Percentiles rank a stretch among this genome's conserved stretches.
Evolutionary conservation across 1,284 basidiomycete genomes (phyloP).

Genomic region (Stereum hirsutum): DNA sequence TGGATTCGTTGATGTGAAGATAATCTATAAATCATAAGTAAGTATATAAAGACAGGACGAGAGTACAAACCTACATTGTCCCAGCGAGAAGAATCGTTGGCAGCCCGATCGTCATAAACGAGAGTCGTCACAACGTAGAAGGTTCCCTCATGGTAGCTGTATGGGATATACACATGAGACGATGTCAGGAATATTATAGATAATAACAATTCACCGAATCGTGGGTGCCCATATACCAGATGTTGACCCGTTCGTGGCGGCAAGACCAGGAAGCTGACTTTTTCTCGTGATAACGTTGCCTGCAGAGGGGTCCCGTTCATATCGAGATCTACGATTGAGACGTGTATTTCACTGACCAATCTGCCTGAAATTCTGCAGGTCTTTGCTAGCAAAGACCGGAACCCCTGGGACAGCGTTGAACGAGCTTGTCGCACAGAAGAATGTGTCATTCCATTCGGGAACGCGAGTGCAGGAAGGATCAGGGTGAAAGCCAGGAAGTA

Average conservation of each 20-base stretch:
- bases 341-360: conserved; percentile 14
- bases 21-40: conserved; percentile 15
- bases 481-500: conserved; percentile 10
- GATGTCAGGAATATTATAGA: background rate
- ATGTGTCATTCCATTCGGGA: conserved; percentile 4
- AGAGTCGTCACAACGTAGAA: conserved; percentile 26
- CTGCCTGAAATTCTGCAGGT: conserved; percentile 16
- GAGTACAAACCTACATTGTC: conserved; percentile 18
- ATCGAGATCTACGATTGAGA: background rate
- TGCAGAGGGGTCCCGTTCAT: conserved; percentile 1
- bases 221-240: conserved; percentile 18
- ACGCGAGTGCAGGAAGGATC: conserved; percentile 11
- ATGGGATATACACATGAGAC: background rate
- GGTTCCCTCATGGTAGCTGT: conserved; percentile 9
- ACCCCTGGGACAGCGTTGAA: conserved; percentile 18
- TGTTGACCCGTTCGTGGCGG: conserved; percentile 13
- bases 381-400: conserved; percentile 15
- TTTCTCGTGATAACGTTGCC: conserved; percentile 15
- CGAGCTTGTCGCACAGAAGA: conserved; percentile 12
- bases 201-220: conserved; percentile 3
- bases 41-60: background rate
- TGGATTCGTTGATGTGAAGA: conserved; percentile 23
- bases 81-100: conserved; percentile 20
- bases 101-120: conserved; percentile 19
- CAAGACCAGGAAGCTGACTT: conserved; percentile 14